phyloP scores from a whole-genome alignment of 805 yeast genomes.

The Blastobotrys peoriensis region DNA sequence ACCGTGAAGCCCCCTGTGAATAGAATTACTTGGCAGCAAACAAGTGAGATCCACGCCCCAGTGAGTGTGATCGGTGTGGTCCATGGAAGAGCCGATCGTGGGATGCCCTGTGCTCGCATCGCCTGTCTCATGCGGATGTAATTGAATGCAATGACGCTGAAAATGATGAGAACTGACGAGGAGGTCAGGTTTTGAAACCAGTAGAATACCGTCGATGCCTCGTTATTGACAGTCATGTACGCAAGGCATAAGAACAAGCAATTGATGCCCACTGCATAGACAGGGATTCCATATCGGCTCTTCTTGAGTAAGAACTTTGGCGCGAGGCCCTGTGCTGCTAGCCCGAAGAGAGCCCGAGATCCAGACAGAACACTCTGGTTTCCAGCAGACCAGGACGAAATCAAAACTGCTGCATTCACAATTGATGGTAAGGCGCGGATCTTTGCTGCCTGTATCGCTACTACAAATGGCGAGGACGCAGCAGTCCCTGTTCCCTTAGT shows the following conservation, averaged over 20 bases:
- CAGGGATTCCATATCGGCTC: conserved; percentile 67
- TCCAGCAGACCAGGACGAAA: conserved; percentile 75
- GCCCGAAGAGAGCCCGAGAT: conserved; percentile 66
- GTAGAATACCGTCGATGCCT: conserved; percentile 51
- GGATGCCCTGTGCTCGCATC: conserved; percentile 34
- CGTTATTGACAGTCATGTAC: conserved; percentile 58
- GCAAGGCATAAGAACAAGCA: conserved; percentile 57
- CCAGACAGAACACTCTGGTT: conserved; percentile 75
- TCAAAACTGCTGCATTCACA: conserved; percentile 68
- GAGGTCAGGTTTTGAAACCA: conserved; percentile 32
- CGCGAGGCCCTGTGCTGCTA: conserved; percentile 69
- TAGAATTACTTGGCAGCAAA: conserved; percentile 35
- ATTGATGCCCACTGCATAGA: conserved; percentile 46
- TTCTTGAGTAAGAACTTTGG: conserved; percentile 62
- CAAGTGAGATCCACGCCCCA: conserved; percentile 7
- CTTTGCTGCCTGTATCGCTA: conserved; percentile 64
- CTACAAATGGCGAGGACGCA: conserved; percentile 77
- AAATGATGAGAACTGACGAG: conserved; percentile 47
- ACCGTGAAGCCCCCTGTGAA: conserved; percentile 60
- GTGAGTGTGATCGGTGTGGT: conserved; percentile 35
- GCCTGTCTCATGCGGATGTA: conserved; percentile 45
- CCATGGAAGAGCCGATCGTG: conserved; percentile 43
- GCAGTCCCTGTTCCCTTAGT: conserved; percentile 46
- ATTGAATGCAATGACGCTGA: conserved; percentile 46
- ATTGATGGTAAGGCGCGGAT: conserved; percentile 66